Evolutionary conservation across 1,139 yeast genomes (phyloP).

Genomic region (Lipomyces yarrowii): DNA sequence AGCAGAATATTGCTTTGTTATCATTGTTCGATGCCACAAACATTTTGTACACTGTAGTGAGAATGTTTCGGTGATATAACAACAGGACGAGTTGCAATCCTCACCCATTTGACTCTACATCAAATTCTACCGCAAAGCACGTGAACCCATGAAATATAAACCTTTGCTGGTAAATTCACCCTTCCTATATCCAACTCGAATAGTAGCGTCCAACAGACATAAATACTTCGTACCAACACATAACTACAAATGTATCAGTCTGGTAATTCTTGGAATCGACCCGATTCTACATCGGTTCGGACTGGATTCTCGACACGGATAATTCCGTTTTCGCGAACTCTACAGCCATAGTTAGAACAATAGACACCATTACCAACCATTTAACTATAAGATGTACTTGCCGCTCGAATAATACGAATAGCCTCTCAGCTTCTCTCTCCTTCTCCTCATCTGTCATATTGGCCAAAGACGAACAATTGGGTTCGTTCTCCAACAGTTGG

Average conservation of each 20-base stretch:
- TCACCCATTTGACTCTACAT: too few relatives aligned
- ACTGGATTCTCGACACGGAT: conserved; percentile 50
- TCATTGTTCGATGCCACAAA: background rate
- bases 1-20: background rate
- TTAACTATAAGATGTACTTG: conserved; percentile 38
- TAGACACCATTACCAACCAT: background rate
- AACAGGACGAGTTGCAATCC: background rate
- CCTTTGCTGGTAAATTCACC: background rate
- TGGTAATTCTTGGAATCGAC: conserved; percentile 32
- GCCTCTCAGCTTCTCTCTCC: conserved; percentile 55
- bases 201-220: background rate
- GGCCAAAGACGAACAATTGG: conserved; percentile 32
- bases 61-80: background rate
- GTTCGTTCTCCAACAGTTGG: conserved; percentile 33
- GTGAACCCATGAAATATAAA: background rate
- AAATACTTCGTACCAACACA: background rate
- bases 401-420: conserved; percentile 54
- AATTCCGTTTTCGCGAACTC: conserved; percentile 47
- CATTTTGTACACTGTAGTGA: background rate
- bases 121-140: background rate
- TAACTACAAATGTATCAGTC: background rate
- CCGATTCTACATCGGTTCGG: conserved; percentile 36
- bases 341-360: conserved; percentile 2
- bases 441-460: conserved; percentile 56
- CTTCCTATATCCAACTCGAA: background rate